Evolutionary conservation across 805 yeast genomes (phyloP), one percentile per base, ranked within the genome.

Genomic region (Candida insectalens): DNA sequence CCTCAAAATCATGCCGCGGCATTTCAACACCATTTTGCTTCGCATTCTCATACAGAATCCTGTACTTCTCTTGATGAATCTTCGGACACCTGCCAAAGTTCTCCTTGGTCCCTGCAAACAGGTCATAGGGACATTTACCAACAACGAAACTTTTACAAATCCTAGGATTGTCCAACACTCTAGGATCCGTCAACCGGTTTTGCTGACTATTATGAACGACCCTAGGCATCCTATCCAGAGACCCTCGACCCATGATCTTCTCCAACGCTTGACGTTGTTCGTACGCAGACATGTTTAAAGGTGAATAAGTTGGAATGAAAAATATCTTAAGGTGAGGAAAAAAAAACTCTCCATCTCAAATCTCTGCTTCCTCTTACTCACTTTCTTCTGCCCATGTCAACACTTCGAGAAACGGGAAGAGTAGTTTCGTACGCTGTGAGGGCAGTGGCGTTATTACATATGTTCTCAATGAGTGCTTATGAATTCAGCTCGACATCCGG

Each of bases 121-220:
- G 53, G 42, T 87, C 96, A 52, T 82, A 78, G 0, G 95, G 89
- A 46, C 97, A 88, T 6, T 72, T 69, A 0, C 92, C 95, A 12
- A 84, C 83, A n/a, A 88, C 54, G 51, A 77, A 88, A 14, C 82
- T 65, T 51, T 81, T 82, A 57, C 97, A 88, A 5, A 85, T 76
- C 29, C 73, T 62, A 10, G 74, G 66, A 34, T 75, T 78, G 23
- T 59, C 56, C 33, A 78, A 53, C 34, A 66, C 53, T 41, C 45
- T 30, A 4, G 55, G 49, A 37, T 51, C 52, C 7, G 27, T 26
- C 7, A 16, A 13, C 12, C 16, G 32, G 13, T 44, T 40, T 14
- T 36, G 25, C 26, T 31, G 26, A 9, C 28, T 23, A 19, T 34
- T 25, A 17, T 32, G 27, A 9, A 38, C 34, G 21, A 34, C 21